phyloP scores from a whole-genome alignment of 495 filamentous ascomycete genomes.

The Tuber indicum region DNA sequence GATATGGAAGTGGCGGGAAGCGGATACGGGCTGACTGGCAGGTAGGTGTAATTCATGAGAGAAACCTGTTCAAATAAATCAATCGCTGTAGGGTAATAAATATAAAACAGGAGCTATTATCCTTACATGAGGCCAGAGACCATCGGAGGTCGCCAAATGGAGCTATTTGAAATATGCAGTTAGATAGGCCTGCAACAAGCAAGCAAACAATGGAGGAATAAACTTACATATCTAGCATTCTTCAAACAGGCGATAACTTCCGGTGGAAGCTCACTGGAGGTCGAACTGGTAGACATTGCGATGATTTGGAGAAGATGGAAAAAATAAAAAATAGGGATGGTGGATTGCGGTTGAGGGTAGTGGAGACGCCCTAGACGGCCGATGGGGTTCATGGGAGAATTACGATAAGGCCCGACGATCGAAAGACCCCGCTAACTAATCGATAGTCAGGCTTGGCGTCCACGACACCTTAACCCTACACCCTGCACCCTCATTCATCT shows the following conservation, averaged over 20 bases:
- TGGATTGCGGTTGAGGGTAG: constrained; percentile 1
- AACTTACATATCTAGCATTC: constrained; percentile 81
- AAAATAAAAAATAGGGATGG: neutral
- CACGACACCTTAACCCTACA: constrained; percentile 48
- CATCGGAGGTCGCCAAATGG: constrained; percentile 82
- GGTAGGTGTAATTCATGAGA: constrained; percentile 98
- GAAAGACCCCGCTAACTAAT: constrained; percentile 30
- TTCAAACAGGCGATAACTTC: constrained; percentile 87
- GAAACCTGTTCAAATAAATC: constrained; percentile 59
- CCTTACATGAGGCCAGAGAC: constrained; percentile 72
- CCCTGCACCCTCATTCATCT: neutral
- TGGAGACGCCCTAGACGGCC: neutral
- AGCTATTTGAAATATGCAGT: constrained; percentile 52
- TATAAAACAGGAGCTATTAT: neutral
- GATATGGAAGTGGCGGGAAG: constrained; percentile 51
- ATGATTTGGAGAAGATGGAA: neutral
- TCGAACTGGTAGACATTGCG: constrained; percentile 14
- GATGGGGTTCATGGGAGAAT: constrained; percentile 12
- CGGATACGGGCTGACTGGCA: constrained; percentile 71
- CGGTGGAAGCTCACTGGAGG: constrained; percentile 59
- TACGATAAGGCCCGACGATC: constrained; percentile 26
- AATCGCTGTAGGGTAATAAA: constrained; percentile 1
- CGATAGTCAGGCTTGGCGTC: constrained; percentile 30
- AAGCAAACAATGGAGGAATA: constrained; percentile 9
- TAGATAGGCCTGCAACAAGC: neutral